Base-by-base conservation (phyloP, 1,284 basidiomycete genomes). In the Sporisorium sorghi region DNA sequence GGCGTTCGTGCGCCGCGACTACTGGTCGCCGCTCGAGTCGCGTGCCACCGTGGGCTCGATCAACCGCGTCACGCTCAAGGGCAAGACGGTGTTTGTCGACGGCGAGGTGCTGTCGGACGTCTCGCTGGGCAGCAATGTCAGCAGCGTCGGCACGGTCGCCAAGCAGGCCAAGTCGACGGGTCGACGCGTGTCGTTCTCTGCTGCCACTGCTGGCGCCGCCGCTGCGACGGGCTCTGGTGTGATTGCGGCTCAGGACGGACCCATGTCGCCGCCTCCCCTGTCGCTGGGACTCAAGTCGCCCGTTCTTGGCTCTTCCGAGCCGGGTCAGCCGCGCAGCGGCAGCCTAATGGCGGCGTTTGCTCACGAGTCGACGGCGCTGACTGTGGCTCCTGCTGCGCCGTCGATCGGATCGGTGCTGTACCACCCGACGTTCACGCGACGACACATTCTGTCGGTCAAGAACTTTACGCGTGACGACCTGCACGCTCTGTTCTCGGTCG, bases 401-500 rank as follows among this genome's bases (percentile, higher is more conserved):
- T 64, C 68, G 66, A 59, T 76, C 49, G 63, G 70, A 14, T 57
- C 76, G 67, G 69, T 69, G 47, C 62, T 78, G 44, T 81, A 74
- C 71, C 79, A 6, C 88, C 92, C 24, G 91, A 93, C 89, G 87
- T 83, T 83, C 48, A 65, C 76, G n/a, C 75, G 93, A 61, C 91
- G 93, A 52, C 93, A 98, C 85, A 95, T 99, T 69, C 89, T 99
- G 17, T 91, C 93, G 0, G 95, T 98, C 75, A 95, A 94, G 85
- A 94, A 97, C 83, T 96, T 99, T 86, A 90, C 88, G 43, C 90
- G 93, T 69, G 90, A 91, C 49, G 96, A 99, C 81, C 88, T 98
- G 60, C 93, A 99, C 85, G 91, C 93, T 66, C 89, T 99, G 43
- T 99, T 99, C 87, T 91, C 93, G 62, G 87, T 98, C 49, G 96